Base-by-base conservation (phyloP, 2,329 filamentous ascomycete genomes). In the Ophiostoma australiae region DNA sequence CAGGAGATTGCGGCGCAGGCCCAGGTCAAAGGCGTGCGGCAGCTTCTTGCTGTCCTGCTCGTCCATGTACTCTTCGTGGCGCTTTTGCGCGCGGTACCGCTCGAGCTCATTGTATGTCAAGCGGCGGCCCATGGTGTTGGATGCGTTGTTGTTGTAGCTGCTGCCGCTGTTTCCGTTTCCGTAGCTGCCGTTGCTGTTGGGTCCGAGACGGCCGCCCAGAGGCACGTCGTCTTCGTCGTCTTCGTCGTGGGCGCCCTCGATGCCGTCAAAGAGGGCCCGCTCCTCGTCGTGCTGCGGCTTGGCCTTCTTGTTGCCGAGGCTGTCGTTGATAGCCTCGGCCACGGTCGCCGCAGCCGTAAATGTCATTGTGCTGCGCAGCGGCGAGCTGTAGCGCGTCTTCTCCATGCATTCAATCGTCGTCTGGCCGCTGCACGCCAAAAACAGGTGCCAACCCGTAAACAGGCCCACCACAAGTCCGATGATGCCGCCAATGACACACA, bases 391-490 rank as follows among this genome's bases (percentile, higher is more conserved):
- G 70, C 95, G 87, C 1, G 94, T 98, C 83, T 95, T 97, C 80
- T 99, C 95, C 72, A 99, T 83, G 76, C 91, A 97, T 79, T 99
- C 95, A 72, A 99, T 97, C 3, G 95, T 99, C 0, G 95, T 99
- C 80, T 96, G 89, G 3, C 92, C 93, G 35, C 87, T 86, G 70
- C 86, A 82, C 1, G 92, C 92, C 1, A 99, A 85, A 78, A 91
- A 88, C 71, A 98, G 85, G 82, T 99, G 95, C 94, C 95, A 99
- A 1, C 82, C 86, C 0, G 94, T 97, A 78, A 99, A 99, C 0
- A 92, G 93, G 15, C 89, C 89, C 27, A 99, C 84, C 1, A 97
- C 94, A 10, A 99, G 80, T 0, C 92, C 93, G 73, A 99, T 96
- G 75, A 99, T 96, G 17, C 94, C 94, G 52, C 91, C 89, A 58